Evolutionary conservation across 768 basidiomycete genomes (phyloP), one percentile per base, ranked within the genome.

Genomic region (Psilocybe azurescens): DNA sequence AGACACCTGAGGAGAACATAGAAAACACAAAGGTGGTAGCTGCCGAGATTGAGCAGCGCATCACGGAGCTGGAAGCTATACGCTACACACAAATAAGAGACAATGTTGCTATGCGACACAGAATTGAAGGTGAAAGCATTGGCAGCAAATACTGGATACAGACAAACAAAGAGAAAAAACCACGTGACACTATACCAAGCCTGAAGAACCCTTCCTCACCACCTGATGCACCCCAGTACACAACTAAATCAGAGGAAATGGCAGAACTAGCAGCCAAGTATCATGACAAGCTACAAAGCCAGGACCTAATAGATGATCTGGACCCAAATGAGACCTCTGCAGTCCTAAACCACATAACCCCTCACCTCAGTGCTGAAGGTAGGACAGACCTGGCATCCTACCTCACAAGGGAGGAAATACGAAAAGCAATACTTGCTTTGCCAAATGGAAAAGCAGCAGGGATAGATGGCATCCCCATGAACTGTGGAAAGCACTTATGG

Each of bases 401-500:
- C 14, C 20, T 61, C 1, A 52, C n/a, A 11, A 14, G 20, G 13
- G 29, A 59, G 10, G 59, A 70, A 39, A 53, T 68, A 0, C 13
- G 9, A 1, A 3, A 60, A 30, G 64, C 67, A 1, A 59, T 65
- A 0, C 28, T 47, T 53, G 41, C 29, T n/a, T 53, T 64, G 1
- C 58, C 58, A 20, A 58, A 65, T 52, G 65, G 65, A 0, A 69
- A 67, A 30, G 69, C 69, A 6, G 36, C 70, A 5, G 67, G 70
- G 0, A 8, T 66, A 2, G 68, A 71, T 33, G 59, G 67, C 3
- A 60, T 68, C 2, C 60, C 8, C 0, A 29, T 70, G 5, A 70
- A 77, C 46, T 66, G 68, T 1, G 51, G 75, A 2, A 61, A 53
- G 39, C 38, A 1, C 60, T 72, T 5, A 11, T 28, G 1, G 41